phyloP scores from a whole-genome alignment of 805 yeast genomes.

The Lachancea quebecensis region DNA sequence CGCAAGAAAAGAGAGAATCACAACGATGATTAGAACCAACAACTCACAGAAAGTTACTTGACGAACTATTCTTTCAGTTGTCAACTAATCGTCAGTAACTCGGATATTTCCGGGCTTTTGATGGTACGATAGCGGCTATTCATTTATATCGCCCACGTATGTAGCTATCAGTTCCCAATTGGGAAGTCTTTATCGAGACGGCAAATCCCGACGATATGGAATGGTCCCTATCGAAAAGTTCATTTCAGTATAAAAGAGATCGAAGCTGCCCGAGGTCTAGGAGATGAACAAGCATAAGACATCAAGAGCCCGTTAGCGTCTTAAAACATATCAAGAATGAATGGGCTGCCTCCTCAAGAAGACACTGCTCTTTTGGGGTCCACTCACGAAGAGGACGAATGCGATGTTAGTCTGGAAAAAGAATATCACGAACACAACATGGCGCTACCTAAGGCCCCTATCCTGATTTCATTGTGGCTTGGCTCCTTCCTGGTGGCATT shows the following conservation, averaged over 20 bases:
- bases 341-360: background rate
- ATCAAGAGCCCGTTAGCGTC: background rate
- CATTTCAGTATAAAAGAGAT: background rate
- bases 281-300: background rate
- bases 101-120: too few relatives aligned
- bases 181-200: background rate
- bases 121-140: background rate
- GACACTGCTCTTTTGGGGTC: background rate
- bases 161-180: background rate
- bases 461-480: constrained; percentile 37
- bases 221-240: background rate
- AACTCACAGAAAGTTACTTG: too few relatives aligned
- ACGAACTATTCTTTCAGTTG: too few relatives aligned
- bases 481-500: constrained; percentile 42
- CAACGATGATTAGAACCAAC: too few relatives aligned
- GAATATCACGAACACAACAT: constrained; percentile 24
- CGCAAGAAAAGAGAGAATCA: too few relatives aligned
- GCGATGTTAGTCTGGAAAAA: constrained; percentile 14
- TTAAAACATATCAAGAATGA: background rate
- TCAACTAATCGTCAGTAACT: too few relatives aligned
- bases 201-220: background rate
- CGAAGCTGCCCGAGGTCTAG: background rate
- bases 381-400: background rate
- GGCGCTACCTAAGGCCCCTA: constrained; percentile 26
- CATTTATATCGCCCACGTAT: background rate